These are phyloP conservation scores for Cladophialophora yegresii DNA, from an alignment of 2,329 filamentous ascomycete species.

Conservation along the genomic window DNA sequence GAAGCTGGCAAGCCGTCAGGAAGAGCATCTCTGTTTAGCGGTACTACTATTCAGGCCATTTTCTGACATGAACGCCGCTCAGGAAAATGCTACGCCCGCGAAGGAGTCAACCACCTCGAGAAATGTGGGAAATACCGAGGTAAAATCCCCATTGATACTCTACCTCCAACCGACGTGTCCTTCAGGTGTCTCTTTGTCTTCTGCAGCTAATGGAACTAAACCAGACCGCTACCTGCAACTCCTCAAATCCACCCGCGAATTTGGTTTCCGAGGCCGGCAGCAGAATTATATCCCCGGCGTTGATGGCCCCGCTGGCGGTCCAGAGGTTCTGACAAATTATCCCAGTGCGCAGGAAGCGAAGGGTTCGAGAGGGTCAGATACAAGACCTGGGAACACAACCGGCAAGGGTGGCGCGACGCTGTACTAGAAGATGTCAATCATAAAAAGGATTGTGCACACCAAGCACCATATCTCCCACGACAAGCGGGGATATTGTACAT, in stretches of 20 bases:
- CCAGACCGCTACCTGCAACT: slow-evolving; percentile 67
- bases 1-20: background rate
- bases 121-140: slow-evolving; percentile 68
- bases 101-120: slow-evolving; percentile 68
- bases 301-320: slow-evolving; percentile 33
- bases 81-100: slow-evolving; percentile 64
- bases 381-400: slow-evolving; percentile 34
- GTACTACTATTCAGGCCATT: background rate
- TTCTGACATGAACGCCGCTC: slow-evolving; percentile 45
- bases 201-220: background rate
- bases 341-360: slow-evolving; percentile 34
- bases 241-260: slow-evolving; percentile 63
- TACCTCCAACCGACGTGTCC: background rate
- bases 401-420: slow-evolving; percentile 31
- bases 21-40: background rate
- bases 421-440: slow-evolving; percentile 19
- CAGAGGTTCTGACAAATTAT: slow-evolving; percentile 35
- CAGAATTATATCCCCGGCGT: slow-evolving; percentile 57
- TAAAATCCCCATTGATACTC: slow-evolving; percentile 40
- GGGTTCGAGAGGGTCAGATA: slow-evolving; percentile 35
- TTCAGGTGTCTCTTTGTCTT: background rate
- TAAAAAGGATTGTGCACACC: slow-evolving; percentile 1
- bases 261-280: slow-evolving; percentile 65
- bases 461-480: background rate
- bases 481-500: slow-evolving; percentile 20